Evolutionary conservation across 495 filamentous ascomycete genomes (phyloP).

Genomic region (Melanomma pulvis-pyrius): DNA sequence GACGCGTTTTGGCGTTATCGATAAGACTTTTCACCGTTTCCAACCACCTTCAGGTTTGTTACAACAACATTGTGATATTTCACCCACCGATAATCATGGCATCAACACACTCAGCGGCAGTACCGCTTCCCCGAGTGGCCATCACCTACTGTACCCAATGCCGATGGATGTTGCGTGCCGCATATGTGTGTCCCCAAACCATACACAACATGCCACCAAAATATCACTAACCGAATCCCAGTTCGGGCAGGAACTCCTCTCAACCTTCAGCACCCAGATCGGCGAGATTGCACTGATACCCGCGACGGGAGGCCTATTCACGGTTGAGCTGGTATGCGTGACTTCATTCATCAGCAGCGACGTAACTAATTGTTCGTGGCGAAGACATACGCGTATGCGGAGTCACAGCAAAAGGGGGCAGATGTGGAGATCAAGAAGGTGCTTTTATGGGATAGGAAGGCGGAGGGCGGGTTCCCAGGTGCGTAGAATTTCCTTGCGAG

Average conservation of each 20-base stretch:
- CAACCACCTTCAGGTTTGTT: too few relatives aligned
- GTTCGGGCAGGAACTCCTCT: conserved; percentile 96
- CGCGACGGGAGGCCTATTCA: conserved; percentile 80
- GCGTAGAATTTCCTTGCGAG: too few relatives aligned
- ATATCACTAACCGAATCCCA: conserved; percentile 41
- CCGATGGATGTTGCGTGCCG: conserved; percentile 82
- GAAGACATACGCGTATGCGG: conserved; percentile 8
- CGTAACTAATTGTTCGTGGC: neutral
- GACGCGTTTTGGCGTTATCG: too few relatives aligned
- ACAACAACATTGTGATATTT: too few relatives aligned
- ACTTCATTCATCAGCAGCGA: neutral
- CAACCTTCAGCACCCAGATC: conserved; percentile 84
- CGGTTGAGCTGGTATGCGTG: conserved; percentile 41
- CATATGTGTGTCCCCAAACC: conserved; percentile 45
- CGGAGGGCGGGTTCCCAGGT: conserved; percentile 88
- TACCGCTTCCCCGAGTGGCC: conserved; percentile 45
- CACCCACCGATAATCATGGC: conserved; percentile 16
- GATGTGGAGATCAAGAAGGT: conserved; percentile 47
- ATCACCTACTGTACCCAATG: conserved; percentile 53
- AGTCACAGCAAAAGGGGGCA: conserved; percentile 8
- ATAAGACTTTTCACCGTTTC: too few relatives aligned
- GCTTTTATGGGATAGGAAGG: conserved; percentile 86
- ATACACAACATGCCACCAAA: neutral
- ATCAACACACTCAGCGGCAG: conserved; percentile 29
- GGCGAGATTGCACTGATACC: conserved; percentile 93